Base-by-base conservation (phyloP, 2,329 filamentous ascomycete genomes). In the Didymella segeticola region DNA sequence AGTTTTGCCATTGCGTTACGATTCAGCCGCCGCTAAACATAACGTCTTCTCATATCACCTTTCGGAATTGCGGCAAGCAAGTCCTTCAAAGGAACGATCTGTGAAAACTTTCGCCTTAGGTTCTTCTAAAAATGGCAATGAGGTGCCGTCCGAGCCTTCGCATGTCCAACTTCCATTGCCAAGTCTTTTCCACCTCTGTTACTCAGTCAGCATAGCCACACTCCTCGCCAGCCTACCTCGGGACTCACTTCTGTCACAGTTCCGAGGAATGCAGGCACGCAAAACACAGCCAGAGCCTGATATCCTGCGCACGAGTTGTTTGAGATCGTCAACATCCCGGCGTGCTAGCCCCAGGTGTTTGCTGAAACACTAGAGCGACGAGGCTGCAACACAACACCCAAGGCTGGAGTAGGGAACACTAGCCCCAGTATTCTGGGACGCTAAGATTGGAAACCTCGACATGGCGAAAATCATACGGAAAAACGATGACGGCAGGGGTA, bases 281-380 rank as follows among this genome's bases (percentile, higher is more conserved):
- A 37, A 34, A 39, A 31, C 50, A 29, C 38, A 17, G 31, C 27
- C n/a, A 15, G n/a, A 27, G 25, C 38, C 33, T 48, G 31, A 20
- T 11, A 23, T 36, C 33, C 52, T 43, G 41, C 33, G 48, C 58
- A 53, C 22, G 29, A 30, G 9, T 45, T 61, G 62, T 65, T 65
- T 65, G 59, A 59, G 57, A 62, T 62, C 53, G 54, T 23, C 30
- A 30, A 37, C 15, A 14, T 12, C 27, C 36, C 23, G 19, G 37
- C 25, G 29, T 29, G 9, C n/a, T n/a, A n/a, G n/a, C n/a, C n/a
- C n/a, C n/a, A 51, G 48, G 56, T 51, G 60, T 61, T 61, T 62
- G 49, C 57, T 66, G 63, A 66, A 66, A 66, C 63, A 43, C 61
- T 64, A 59, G 59, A 43, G 61, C 53, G 57, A 61, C 61, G 48